phyloP scores from a whole-genome alignment of 2,329 filamentous ascomycete species.

The Sporothrix phasma region DNA sequence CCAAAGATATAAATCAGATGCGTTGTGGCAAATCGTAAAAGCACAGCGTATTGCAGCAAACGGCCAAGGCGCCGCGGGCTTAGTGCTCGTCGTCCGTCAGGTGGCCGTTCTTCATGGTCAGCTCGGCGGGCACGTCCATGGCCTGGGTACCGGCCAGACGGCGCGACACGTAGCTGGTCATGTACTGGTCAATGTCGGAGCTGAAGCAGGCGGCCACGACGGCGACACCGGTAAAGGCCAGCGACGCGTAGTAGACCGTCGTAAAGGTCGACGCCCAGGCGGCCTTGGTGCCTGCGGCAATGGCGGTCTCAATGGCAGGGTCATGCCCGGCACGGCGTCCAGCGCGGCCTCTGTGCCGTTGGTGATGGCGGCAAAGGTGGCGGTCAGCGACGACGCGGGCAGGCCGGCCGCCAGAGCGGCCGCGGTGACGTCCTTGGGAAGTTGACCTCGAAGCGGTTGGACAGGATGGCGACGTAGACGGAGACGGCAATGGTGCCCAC shows the following conservation, averaged over 20 bases:
- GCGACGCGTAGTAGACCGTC: constrained; percentile 13
- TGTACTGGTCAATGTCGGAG: constrained; percentile 11
- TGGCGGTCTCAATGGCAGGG: constrained; percentile 10
- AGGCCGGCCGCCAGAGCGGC: constrained; percentile 11
- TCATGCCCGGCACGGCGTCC: constrained; percentile 14
- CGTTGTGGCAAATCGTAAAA: too few species aligned
- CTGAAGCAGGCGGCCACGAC: constrained; percentile 13
- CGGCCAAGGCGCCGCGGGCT: too few species aligned
- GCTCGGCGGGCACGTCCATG: constrained; percentile 12
- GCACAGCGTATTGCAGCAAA: too few species aligned
- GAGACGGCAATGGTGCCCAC: constrained; percentile 14
- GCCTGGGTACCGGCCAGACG: constrained; percentile 15
- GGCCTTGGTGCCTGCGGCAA: constrained; percentile 4
- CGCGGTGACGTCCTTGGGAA: neutral
- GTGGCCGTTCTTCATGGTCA: constrained; percentile 12
- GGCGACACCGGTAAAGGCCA: constrained; percentile 14
- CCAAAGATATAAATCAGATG: too few species aligned
- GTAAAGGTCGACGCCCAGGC: constrained; percentile 12
- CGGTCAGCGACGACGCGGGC: neutral
- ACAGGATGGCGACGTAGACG: constrained; percentile 14
- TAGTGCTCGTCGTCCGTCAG: constrained; percentile 20
- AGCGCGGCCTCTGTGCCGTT: constrained; percentile 10
- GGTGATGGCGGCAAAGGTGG: constrained; percentile 2
- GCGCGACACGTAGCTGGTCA: constrained; percentile 14
- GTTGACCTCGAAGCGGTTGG: constrained; percentile 9